Evolutionary conservation across 1,284 basidiomycete genomes (phyloP).

Genomic region (Anthracocystis setariae): DNA sequence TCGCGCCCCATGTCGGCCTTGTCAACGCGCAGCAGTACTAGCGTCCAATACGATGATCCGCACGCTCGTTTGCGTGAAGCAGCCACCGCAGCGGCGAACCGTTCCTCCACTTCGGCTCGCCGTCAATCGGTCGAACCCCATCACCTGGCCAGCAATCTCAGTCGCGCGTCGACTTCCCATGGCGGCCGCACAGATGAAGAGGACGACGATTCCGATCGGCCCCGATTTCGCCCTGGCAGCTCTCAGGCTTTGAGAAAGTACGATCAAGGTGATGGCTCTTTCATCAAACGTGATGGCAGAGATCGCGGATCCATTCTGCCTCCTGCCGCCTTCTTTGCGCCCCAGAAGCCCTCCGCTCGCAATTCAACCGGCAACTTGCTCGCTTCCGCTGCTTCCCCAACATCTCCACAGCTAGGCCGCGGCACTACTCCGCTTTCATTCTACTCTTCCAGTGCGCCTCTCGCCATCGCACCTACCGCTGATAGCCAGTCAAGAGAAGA

Average conservation of each 20-base stretch:
- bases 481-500: constrained; percentile 11
- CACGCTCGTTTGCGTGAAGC: constrained; percentile 32
- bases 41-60: constrained; percentile 13
- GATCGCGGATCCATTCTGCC: constrained; percentile 50
- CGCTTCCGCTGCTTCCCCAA: constrained; percentile 1
- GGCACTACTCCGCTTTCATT: constrained; percentile 36
- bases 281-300: constrained; percentile 31
- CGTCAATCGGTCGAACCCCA: constrained; percentile 35
- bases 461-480: background rate
- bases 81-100: constrained; percentile 31
- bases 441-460: constrained; percentile 7
- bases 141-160: constrained; percentile 24
- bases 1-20: constrained; percentile 19
- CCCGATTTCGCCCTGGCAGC: constrained; percentile 18
- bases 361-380: constrained; percentile 28
- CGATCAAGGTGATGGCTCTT: constrained; percentile 22
- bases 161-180: constrained; percentile 33
- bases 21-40: constrained; percentile 28
- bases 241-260: constrained; percentile 23
- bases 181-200: constrained; percentile 25
- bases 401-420: constrained; percentile 3
- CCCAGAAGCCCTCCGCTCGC: constrained; percentile 40
- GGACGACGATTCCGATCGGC: constrained; percentile 9
- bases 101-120: constrained; percentile 19
- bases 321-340: constrained; percentile 54